Conservation (phyloP, 1,139 yeast genomes). For the Yamadazyma triangularis region DNA sequence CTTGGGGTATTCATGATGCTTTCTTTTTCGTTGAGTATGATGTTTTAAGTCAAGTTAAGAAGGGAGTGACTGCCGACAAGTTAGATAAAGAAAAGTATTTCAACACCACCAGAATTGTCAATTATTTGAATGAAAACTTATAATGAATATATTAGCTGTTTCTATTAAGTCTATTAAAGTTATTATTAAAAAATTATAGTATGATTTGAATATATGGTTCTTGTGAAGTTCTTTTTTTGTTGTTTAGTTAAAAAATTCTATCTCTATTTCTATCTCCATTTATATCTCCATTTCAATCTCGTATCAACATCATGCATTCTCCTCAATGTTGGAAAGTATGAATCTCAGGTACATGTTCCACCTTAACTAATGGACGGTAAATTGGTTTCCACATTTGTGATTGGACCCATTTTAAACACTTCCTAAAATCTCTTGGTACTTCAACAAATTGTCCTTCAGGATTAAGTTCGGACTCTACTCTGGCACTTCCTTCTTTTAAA, state of each 20-base stretch:
- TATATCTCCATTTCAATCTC: no score
- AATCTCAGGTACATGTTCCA: slow-evolving; percentile 64
- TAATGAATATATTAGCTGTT: no score
- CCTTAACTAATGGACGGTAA: slow-evolving; percentile 82
- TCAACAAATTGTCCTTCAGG: slow-evolving; percentile 58
- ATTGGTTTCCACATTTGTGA: slow-evolving; percentile 94
- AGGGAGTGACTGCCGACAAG: slow-evolving; percentile 11
- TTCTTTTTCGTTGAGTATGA: slow-evolving; percentile 30
- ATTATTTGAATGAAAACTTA: slow-evolving; percentile 23
- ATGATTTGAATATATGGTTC: no score
- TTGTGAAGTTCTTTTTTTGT: no score
- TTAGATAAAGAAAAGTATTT: slow-evolving; percentile 16
- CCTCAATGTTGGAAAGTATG: slow-evolving; percentile 67
- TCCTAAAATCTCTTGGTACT: slow-evolving; percentile 79
- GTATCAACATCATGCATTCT: no score
- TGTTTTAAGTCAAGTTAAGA: slow-evolving; percentile 10
- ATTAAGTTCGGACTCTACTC: slow-evolving; percentile 62
- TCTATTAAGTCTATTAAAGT: no score
- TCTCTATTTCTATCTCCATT: no score
- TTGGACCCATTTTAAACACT: slow-evolving; percentile 83
- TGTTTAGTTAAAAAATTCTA: no score
- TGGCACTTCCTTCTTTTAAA: slow-evolving; percentile 78
- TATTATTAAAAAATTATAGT: no score
- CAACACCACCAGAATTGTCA: slow-evolving; percentile 22
- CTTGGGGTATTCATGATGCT: slow-evolving; percentile 43